Evolutionary conservation across 2,329 filamentous ascomycete species (phyloP).

Genomic region (Ustilaginoidea virens): DNA sequence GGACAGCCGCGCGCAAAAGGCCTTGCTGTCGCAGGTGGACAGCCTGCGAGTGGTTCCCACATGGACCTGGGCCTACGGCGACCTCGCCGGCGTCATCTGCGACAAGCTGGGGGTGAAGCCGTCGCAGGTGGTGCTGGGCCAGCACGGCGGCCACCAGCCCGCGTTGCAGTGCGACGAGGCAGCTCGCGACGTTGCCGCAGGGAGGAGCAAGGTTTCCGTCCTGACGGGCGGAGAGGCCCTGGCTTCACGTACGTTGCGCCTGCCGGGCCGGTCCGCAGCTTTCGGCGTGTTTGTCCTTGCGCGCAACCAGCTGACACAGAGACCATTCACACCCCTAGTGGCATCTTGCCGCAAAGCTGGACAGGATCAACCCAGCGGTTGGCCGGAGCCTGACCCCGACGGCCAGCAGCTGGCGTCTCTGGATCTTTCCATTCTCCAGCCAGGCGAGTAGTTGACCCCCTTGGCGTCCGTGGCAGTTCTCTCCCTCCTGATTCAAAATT

Average conservation of each 20-base stretch:
- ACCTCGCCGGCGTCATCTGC: slow-evolving; percentile 39
- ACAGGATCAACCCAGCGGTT: slow-evolving; percentile 36
- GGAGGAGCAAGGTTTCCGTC: slow-evolving; percentile 39
- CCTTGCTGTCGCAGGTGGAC: slow-evolving; percentile 25
- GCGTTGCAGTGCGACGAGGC: slow-evolving; percentile 48
- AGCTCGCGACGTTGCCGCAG: slow-evolving; percentile 36
- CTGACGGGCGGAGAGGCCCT: slow-evolving; percentile 50
- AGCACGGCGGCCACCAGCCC: slow-evolving; percentile 49
- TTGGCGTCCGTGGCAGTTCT: too few relatives aligned
- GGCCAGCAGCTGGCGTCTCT: slow-evolving; percentile 29
- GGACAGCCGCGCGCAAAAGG: slow-evolving; percentile 5
- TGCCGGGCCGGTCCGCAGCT: background rate
- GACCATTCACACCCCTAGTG: too few relatives aligned
- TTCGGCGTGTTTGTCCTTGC: too few relatives aligned
- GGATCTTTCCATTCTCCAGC: slow-evolving; percentile 27
- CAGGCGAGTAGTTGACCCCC: slow-evolving; percentile 7
- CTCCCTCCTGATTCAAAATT: too few relatives aligned
- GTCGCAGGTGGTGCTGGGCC: slow-evolving; percentile 31
- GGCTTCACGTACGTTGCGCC: slow-evolving; percentile 30
- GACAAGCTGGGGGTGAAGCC: slow-evolving; percentile 30
- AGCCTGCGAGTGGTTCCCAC: slow-evolving; percentile 43
- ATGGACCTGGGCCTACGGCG: slow-evolving; percentile 51
- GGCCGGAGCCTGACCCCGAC: slow-evolving; percentile 32
- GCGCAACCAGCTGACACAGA: too few relatives aligned
- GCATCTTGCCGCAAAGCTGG: slow-evolving; percentile 17